Evolutionary conservation across 345 rosid species (phyloP), one percentile per base, ranked within the genome.

Genomic region (Trapa bicornis): DNA sequence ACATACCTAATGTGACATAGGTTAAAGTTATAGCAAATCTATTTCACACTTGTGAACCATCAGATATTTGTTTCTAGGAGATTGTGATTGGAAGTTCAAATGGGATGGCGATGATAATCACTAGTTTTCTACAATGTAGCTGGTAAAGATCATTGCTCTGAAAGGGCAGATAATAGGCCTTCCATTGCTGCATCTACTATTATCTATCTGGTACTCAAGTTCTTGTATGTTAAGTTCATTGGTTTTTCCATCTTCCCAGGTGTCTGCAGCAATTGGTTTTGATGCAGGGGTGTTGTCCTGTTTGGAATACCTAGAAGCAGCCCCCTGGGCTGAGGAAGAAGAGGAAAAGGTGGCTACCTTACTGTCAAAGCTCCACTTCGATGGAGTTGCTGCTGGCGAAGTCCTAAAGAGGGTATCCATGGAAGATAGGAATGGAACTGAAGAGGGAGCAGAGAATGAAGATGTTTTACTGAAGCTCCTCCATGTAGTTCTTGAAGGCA

Each of bases 271-370:
- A 13, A 87, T 95, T 74, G 97, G 92, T 15, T 95, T 95, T 79
- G 98, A 95, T 73, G 99, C 96, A 14, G 99, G 97, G 65, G 94
- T 95, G 43, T 67, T 91, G 56, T 89, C 96, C 67, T 95, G 99
- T 82, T 75, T 95, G 77, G 98, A 95, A 86, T 87, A 87, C 69
- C 81, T 95, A 63, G 99, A 95, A 81, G 99, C 99, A 39, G 99
- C 98, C 45, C 99, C 99, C 38, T 95, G 99, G 99, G 91, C 96
- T 6, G 98, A 95, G 82, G 98, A 91, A 66, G 99, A 95, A 84
- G 98, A 95, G 62, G 88, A 86, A 77, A 89, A 84, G 73, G 91
- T 95, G 66, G 96, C 97, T 61, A 79, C 94, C 0, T 67, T 91
- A 70, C 72, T 95, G 67, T 87, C 96, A 3, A 97, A 88, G 83